Conservation (phyloP, 2,329 filamentous ascomycete genomes). For the Neoascochyta sp. region DNA sequence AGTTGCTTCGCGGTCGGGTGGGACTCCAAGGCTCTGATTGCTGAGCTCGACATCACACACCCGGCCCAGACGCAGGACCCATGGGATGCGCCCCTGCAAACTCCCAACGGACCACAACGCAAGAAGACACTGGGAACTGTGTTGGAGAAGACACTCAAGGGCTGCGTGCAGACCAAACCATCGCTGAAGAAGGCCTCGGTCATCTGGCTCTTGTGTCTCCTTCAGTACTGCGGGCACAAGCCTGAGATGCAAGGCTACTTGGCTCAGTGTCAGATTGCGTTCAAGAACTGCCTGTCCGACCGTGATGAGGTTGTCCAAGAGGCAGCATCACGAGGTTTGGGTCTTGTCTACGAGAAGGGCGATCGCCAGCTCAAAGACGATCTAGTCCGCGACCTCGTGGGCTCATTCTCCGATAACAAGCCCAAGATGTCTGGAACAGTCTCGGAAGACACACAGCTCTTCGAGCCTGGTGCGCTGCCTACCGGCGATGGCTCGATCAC, state of each 20-base stretch:
- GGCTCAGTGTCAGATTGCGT: conserved; percentile 76
- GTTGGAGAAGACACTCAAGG: conserved; percentile 68
- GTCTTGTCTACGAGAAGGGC: conserved; percentile 91
- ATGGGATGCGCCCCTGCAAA: conserved; percentile 28
- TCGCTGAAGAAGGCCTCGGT: conserved; percentile 86
- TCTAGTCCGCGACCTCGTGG: conserved; percentile 81
- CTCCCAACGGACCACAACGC: conserved; percentile 32
- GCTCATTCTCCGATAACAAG: conserved; percentile 75
- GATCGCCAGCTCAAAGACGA: conserved; percentile 75
- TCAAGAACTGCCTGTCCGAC: conserved; percentile 81
- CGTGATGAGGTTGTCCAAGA: conserved; percentile 94
- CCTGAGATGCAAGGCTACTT: conserved; percentile 68
- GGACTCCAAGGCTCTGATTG: conserved; percentile 73
- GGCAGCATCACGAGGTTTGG: conserved; percentile 83
- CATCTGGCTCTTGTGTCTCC: conserved; percentile 89
- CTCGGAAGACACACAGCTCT: conserved; percentile 85
- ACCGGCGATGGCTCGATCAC: conserved; percentile 89
- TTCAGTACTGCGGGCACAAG: conserved; percentile 86
- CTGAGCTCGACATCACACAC: conserved; percentile 70
- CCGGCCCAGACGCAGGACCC: conserved; percentile 37
- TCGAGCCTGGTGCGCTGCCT: conserved; percentile 83
- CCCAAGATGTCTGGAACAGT: conserved; percentile 71
- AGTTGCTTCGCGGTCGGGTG: conserved; percentile 74
- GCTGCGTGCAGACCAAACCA: conserved; percentile 82
- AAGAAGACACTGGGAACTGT: conserved; percentile 50